A percentile compares a stretch with the other conserved stretches of the same genome.
Conservation (phyloP, 306 rosid genomes). For the Mucuna pruriens region DNA sequence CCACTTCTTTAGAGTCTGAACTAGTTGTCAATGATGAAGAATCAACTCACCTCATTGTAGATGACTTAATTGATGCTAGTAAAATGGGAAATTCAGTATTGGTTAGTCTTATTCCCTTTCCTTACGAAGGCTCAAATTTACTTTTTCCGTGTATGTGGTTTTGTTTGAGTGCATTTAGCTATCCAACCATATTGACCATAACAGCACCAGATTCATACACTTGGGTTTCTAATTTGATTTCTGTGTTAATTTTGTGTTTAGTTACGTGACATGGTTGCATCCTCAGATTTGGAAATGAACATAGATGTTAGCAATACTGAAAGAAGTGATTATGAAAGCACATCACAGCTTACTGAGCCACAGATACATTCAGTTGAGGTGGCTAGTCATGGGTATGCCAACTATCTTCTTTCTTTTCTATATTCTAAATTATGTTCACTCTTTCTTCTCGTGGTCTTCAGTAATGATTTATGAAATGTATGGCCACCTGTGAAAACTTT, state of each 20-base stretch:
- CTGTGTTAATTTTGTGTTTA: slow-evolving; percentile 37
- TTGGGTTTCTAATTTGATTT: slow-evolving; percentile 36
- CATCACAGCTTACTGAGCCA: slow-evolving; percentile 30
- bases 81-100: slow-evolving; percentile 28
- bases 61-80: slow-evolving; percentile 44
- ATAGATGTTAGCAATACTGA: slow-evolving; percentile 2
- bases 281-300: slow-evolving; percentile 46
- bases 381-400: slow-evolving; percentile 49
- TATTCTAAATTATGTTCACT: slow-evolving; percentile 19
- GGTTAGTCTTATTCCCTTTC: slow-evolving; percentile 43
- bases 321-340: slow-evolving; percentile 38
- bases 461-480: slow-evolving; percentile 13
- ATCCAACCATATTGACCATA: slow-evolving; percentile 9
- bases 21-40: slow-evolving; percentile 39
- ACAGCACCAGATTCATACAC: background rate
- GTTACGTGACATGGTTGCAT: slow-evolving; percentile 43
- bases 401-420: slow-evolving; percentile 25
- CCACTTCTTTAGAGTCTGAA: slow-evolving; percentile 35
- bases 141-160: slow-evolving; percentile 8
- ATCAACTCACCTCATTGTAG: slow-evolving; percentile 15
- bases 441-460: slow-evolving; percentile 12
- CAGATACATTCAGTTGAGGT: slow-evolving; percentile 43
- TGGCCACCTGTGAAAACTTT: background rate
- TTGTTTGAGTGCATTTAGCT: slow-evolving; percentile 22
- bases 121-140: background rate